Percentiles rank a stretch among this genome's conserved stretches.
Evolutionary conservation across 2,329 filamentous ascomycete genomes (phyloP).

Genomic region (Fusarium sp.): DNA sequence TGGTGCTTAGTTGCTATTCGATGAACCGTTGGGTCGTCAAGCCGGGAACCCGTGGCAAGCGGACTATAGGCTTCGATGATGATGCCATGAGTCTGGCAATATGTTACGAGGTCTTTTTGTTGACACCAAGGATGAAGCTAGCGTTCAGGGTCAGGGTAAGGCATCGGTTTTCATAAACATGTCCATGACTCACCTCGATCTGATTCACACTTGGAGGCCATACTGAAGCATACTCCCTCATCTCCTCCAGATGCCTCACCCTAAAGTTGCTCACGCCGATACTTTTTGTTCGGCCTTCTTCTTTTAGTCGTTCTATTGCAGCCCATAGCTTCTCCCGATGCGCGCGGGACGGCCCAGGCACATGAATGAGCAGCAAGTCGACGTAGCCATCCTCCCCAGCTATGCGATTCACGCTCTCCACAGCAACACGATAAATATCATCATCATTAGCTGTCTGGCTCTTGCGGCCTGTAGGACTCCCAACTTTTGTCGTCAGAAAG

Average conservation of each 20-base stretch:
- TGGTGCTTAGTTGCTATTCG: constrained; percentile 71
- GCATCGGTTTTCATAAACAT: not conserved
- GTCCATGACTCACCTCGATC: constrained; percentile 71
- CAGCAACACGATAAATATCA: constrained; percentile 70
- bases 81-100: constrained; percentile 86
- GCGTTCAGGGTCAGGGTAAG: not conserved
- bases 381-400: constrained; percentile 73
- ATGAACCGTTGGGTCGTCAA: constrained; percentile 70
- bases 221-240: constrained; percentile 75
- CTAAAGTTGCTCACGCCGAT: constrained; percentile 85
- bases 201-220: constrained; percentile 84
- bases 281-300: constrained; percentile 72
- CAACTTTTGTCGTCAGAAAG: constrained; percentile 81
- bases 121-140: constrained; percentile 83
- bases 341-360: constrained; percentile 68
- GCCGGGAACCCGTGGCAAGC: constrained; percentile 52
- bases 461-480: constrained; percentile 58
- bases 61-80: constrained; percentile 59
- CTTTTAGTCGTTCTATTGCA: constrained; percentile 74
- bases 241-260: constrained; percentile 77
- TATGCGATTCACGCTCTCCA: constrained; percentile 76
- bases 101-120: constrained; percentile 57
- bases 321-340: constrained; percentile 76
- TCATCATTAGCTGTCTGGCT: constrained; percentile 60
- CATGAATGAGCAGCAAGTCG: constrained; percentile 81